Percentiles rank a stretch among this genome's conserved stretches.
Evolutionary conservation across 2,329 filamentous ascomycete genomes (phyloP).

Genomic region (Grosmannia clavigera): DNA sequence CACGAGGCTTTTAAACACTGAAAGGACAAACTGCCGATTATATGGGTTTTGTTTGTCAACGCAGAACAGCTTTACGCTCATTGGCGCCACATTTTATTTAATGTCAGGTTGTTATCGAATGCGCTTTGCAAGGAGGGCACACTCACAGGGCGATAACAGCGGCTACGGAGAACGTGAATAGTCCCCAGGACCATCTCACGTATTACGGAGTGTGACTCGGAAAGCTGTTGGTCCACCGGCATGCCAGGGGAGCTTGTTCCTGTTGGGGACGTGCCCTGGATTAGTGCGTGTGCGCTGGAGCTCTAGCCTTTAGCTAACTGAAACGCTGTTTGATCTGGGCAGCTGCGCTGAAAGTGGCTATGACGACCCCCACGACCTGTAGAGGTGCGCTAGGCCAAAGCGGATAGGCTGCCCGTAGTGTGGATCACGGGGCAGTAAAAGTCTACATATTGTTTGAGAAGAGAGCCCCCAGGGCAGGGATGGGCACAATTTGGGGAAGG

Average conservation of each 20-base stretch:
- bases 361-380: not conserved
- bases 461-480: not conserved
- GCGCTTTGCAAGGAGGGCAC: not conserved
- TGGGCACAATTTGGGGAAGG: not conserved
- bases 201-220: not conserved
- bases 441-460: not conserved
- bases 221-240: not conserved
- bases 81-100: not conserved
- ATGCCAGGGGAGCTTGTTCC: not conserved
- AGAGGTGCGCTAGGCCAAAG: not conserved
- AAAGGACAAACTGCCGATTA: not conserved
- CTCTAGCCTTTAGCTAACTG: not conserved
- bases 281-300: not conserved
- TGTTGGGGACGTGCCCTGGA: not conserved
- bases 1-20: not conserved
- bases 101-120: not conserved
- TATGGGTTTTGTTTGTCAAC: not conserved
- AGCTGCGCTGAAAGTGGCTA: not conserved
- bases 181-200: not conserved
- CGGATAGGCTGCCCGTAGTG: not conserved
- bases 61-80: not conserved
- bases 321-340: not conserved
- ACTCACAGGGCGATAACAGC: not conserved
- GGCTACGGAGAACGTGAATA: not conserved
- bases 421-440: slow-evolving; percentile 1